These are phyloP conservation scores for Gossypium aridum DNA, from an alignment of 441 rosid genomes.

Conservation along the genomic window DNA sequence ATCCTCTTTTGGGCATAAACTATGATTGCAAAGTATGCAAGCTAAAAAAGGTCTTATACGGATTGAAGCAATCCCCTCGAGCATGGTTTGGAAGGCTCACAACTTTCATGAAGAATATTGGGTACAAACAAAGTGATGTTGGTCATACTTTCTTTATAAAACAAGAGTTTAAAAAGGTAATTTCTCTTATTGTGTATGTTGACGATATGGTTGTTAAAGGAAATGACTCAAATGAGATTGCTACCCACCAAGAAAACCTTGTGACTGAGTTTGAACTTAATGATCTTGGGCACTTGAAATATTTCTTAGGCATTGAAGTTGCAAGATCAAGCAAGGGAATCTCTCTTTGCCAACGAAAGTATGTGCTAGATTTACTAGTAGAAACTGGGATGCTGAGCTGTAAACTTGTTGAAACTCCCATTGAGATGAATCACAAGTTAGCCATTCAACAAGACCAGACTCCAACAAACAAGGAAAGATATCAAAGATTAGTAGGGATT, in stretches of 20 bases:
- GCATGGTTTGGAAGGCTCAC: too few species aligned
- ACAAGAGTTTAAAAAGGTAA: neutral
- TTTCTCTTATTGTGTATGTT: neutral
- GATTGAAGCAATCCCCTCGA: too few species aligned
- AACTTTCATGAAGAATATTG: too few species aligned
- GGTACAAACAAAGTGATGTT: too few species aligned
- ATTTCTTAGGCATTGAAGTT: neutral
- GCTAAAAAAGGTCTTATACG: too few species aligned
- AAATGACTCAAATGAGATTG: neutral
- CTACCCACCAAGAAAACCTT: neutral
- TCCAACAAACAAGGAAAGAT: neutral
- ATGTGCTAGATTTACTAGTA: neutral
- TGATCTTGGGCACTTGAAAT: neutral
- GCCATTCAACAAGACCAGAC: neutral
- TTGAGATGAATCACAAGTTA: neutral
- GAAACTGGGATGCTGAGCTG: neutral
- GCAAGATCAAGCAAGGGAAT: neutral
- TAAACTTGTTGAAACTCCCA: neutral
- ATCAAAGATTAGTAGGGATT: neutral
- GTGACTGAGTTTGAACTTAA: neutral
- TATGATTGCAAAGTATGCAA: too few species aligned
- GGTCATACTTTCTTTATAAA: neutral
- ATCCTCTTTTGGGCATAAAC: too few species aligned
- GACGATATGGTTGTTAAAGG: neutral
- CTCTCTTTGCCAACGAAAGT: neutral